phyloP scores from a whole-genome alignment of 257 asterid species.

The Rauvolfia tetraphylla region DNA sequence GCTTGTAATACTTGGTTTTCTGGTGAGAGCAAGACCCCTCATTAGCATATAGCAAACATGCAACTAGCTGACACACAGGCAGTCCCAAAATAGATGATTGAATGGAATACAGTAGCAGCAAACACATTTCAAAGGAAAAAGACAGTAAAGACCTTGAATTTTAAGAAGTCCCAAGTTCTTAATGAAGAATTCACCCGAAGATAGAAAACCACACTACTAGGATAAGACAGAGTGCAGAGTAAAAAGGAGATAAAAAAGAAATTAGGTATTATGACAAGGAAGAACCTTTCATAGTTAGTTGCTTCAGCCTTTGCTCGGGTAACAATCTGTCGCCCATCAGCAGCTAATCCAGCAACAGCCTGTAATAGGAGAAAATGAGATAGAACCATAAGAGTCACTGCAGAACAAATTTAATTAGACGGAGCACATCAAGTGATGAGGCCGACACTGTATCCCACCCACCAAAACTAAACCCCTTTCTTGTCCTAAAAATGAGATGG shows the following conservation, averaged over 20 bases:
- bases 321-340: slow-evolving; percentile 93
- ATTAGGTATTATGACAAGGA: not conserved
- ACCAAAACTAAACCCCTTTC: not conserved
- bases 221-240: not conserved
- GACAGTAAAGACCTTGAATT: not conserved
- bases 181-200: not conserved
- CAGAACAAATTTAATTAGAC: not conserved
- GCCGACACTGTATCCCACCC: not conserved
- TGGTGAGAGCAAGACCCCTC: not conserved
- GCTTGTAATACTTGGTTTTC: not conserved
- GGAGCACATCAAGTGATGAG: not conserved
- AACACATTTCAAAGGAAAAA: not conserved
- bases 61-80: not conserved
- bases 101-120: not conserved
- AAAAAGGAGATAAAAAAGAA: not conserved
- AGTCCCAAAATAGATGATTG: not conserved
- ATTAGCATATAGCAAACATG: not conserved
- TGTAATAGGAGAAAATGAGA: slow-evolving; percentile 25
- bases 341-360: slow-evolving; percentile 96
- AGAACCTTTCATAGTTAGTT: slow-evolving; percentile 67
- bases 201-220: not conserved
- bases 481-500: not conserved
- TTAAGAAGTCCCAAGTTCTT: not conserved
- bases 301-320: slow-evolving; percentile 86
- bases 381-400: slow-evolving; percentile 2